Evolutionary conservation across 2,329 filamentous ascomycete genomes (phyloP), one percentile per base, ranked within the genome.

Genomic region (Xylaria sp.): DNA sequence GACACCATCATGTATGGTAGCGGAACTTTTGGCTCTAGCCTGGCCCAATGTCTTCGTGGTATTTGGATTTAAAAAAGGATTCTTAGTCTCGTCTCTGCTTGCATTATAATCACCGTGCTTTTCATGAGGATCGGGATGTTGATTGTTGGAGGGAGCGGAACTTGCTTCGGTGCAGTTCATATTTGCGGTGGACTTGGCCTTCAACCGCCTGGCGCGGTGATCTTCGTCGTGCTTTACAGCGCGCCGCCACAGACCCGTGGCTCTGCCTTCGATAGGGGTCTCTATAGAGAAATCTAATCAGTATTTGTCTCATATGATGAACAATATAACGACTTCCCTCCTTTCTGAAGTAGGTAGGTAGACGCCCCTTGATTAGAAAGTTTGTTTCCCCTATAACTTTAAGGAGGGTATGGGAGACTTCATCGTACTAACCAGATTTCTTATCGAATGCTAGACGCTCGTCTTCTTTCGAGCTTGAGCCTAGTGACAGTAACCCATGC

Each of bases 1-100:
- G 20, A 77, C 74, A 41, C 67, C 73, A 28, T 67, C 66, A 15
- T 74, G 74, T 68, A 76, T 73, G 37, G 75, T 71, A 46, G 70
- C 55, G 63, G 71, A 63, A 15, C 48, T n/a, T 1, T 59, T 51
- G 58, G 37, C 50, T 67, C n/a, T 63, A 64, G 13, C 57, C 56
- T 64, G 50, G 31, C 46, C 65, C 23, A 23, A 15, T 6, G 8
- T 34, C 15, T 7, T 31, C 5, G 41, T 15, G n/a, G 55, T 31
- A 31, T 57, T 63, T 23, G 50, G 23, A 15, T 1, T n/a, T 8
- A 58, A 25, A 39, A 13, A 23, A 6, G 51, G 7, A 20, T 37
- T 41, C 37, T 50, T n/a, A 12, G n/a, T 62, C 31, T 5, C 6
- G 13, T 2, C 6, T 20, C n/a, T 28, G 2, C 20, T 55, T 39